A percentile compares a stretch with the other conserved stretches of the same genome.
Conservation (phyloP, 148 eudicot genomes). For the Simmondsia chinensis region DNA sequence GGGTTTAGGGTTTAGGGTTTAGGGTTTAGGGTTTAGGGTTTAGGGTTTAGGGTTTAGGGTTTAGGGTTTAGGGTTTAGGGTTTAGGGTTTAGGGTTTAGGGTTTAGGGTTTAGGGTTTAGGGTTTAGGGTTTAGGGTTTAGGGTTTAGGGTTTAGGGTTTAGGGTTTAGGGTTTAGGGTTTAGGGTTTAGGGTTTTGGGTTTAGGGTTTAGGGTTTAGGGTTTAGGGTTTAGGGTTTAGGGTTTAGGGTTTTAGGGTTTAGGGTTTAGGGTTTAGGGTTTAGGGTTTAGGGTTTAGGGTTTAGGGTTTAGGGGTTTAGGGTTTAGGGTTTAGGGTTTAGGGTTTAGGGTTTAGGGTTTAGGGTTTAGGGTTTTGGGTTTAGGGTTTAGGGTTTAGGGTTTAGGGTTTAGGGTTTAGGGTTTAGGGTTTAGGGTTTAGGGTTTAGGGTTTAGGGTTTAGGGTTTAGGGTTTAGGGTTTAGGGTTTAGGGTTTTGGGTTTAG, state of each 20-base stretch:
- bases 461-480: constrained; percentile 9
- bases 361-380: constrained; percentile 10
- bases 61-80: constrained; percentile 12
- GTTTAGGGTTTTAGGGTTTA: constrained; percentile 9
- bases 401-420: constrained; percentile 2
- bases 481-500: constrained; percentile 8
- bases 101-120: constrained; percentile 9
- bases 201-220: constrained; percentile 15
- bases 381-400: constrained; percentile 9
- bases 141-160: constrained; percentile 13
- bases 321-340: constrained; percentile 10
- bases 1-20: constrained; percentile 15
- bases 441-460: constrained; percentile 10
- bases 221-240: constrained; percentile 12
- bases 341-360: constrained; percentile 9
- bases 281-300: constrained; percentile 14
- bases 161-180: constrained; percentile 15
- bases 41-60: constrained; percentile 14
- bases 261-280: constrained; percentile 13
- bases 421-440: constrained; percentile 2
- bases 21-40: constrained; percentile 15
- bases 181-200: constrained; percentile 14
- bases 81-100: constrained; percentile 9
- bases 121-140: constrained; percentile 9
- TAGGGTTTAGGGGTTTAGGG: too few species aligned